Base-by-base conservation (phyloP, 2,329 filamentous ascomycete species). In the Cercospora zeae-maydis region DNA sequence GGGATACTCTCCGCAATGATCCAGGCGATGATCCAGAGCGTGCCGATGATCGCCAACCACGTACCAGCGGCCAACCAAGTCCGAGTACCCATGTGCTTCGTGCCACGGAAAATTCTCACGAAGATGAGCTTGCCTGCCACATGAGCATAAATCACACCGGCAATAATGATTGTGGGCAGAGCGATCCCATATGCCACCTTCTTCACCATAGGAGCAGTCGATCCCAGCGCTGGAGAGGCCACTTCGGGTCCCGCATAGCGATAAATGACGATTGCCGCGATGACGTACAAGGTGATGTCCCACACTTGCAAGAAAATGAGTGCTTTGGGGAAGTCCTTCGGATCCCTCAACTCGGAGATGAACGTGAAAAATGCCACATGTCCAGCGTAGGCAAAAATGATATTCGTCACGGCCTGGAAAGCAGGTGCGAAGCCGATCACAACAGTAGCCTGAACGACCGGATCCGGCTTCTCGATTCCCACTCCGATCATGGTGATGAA, bases 1-100 rank as follows among this genome's bases (percentile, higher is more conserved):
- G 89, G 89, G 16, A 91, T 88, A 0, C 86, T 84, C 72, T 88
- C 84, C 4, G 89, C 87, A 63, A 91, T 87, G 63, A 91, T 76
- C 80, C 85, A 88, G 4, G 86, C 85, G 2, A 88, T 65, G n/a
- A 84, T 67, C 85, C 87, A 90, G 19, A 86, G 75, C 6, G 69
- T 73, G 0, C 81, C 71, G 0, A 83, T 82, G 52, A 91, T 84
- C 8, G 69, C 80, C 8, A 86, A 68, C 88, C 88, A 91, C 9
- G 80, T 80, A 8, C 81, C 74, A 51, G 81, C 79, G 1, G 83
- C 81, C 62, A 74, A 47, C 69, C 71, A 56, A 19, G 71, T 63
- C 62, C 72, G 68, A 70, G 73, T 64, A 72, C 74, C 64, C 71
- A 78, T 64, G 73, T 76, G 68, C 70, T 84, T 80, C 2, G 84